phyloP scores from a whole-genome alignment of 2,329 filamentous ascomycete species.

The Pyrenochaeta sp. region DNA sequence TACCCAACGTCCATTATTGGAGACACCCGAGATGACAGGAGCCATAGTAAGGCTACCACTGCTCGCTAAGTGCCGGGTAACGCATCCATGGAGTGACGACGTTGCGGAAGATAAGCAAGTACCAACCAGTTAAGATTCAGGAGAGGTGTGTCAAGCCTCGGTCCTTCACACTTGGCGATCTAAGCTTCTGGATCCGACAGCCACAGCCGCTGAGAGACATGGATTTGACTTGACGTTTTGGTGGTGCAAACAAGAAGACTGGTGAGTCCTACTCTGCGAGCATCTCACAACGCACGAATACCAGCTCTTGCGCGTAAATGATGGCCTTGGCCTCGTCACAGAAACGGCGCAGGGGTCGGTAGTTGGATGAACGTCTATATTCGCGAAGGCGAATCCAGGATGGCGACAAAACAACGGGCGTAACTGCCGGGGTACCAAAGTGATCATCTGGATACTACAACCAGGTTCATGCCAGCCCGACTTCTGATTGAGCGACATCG shows the following conservation, averaged over 20 bases:
- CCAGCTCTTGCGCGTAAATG: background rate
- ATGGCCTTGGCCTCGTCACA: background rate
- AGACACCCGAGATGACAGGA: constrained; percentile 16
- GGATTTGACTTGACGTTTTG: background rate
- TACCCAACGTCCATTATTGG: constrained; percentile 13
- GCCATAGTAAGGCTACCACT: constrained; percentile 4
- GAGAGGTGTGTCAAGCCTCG: constrained; percentile 31
- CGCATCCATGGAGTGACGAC: background rate
- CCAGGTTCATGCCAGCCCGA: background rate
- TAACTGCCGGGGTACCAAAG: constrained; percentile 1
- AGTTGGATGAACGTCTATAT: background rate
- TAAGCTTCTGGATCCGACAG: constrained; percentile 26
- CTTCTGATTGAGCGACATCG: background rate
- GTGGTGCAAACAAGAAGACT: constrained; percentile 9
- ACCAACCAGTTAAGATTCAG: constrained; percentile 34
- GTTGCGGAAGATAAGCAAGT: constrained; percentile 21
- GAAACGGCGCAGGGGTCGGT: background rate
- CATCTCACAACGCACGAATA: background rate
- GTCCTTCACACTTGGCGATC: constrained; percentile 35
- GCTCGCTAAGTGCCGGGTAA: constrained; percentile 8
- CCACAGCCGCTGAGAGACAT: constrained; percentile 29
- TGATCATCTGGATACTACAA: background rate
- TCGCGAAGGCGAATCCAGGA: background rate
- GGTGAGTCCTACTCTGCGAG: background rate
- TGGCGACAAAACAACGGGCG: background rate